These are phyloP conservation scores for Pharnaceum exiguum DNA, from an alignment of 148 eudicot genomes.

Conservation along the genomic window DNA sequence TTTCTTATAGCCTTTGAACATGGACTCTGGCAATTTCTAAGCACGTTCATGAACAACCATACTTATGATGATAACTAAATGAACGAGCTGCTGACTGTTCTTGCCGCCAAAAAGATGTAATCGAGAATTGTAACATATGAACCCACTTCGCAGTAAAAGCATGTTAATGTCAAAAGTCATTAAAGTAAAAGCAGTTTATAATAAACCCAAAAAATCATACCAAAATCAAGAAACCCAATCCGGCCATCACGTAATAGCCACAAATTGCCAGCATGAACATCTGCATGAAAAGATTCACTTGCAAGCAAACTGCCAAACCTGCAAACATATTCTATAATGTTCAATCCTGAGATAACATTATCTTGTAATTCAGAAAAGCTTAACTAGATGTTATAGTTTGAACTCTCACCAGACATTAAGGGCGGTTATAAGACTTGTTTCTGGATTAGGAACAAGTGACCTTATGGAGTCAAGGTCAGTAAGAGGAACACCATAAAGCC, in stretches of 20 bases:
- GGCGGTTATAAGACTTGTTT: constrained; percentile 87
- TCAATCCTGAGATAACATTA: neutral
- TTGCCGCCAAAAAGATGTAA: too few species aligned
- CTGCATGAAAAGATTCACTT: constrained; percentile 94
- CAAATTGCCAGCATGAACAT: constrained; percentile 97
- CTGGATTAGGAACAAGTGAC: constrained; percentile 85
- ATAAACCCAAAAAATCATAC: constrained; percentile 28
- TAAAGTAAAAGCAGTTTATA: neutral
- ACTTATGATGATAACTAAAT: too few species aligned
- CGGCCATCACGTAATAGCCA: constrained; percentile 96
- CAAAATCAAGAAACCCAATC: constrained; percentile 95
- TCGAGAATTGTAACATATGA: too few species aligned
- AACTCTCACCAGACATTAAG: constrained; percentile 85
- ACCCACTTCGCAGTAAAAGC: too few species aligned
- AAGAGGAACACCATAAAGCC: constrained; percentile 97
- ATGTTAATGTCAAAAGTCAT: too few species aligned
- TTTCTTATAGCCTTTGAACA: too few species aligned
- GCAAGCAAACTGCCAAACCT: constrained; percentile 99
- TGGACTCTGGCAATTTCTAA: too few species aligned
- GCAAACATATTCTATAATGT: constrained; percentile 18
- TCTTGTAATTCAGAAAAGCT: constrained; percentile 2
- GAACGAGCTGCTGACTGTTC: too few species aligned
- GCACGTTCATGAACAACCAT: too few species aligned
- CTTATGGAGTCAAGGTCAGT: constrained; percentile 94
- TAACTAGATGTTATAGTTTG: neutral